These are phyloP conservation scores for Serendipita sp. DNA, from an alignment of 768 basidiomycete genomes.

Conservation along the genomic window DNA sequence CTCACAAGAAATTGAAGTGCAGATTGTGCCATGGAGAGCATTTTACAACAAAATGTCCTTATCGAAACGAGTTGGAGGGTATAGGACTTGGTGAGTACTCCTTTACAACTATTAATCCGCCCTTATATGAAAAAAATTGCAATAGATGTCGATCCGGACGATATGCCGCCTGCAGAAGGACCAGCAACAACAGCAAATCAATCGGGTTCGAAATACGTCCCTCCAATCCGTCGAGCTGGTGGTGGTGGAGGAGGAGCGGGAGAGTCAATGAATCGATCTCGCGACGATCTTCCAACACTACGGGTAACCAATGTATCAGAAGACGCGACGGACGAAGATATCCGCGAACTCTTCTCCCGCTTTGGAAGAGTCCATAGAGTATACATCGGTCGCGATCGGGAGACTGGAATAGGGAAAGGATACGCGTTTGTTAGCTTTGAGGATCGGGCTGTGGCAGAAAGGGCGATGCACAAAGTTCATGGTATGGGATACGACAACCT, in stretches of 20 bases:
- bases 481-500: conserved; percentile 88
- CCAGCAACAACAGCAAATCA: conserved; percentile 24
- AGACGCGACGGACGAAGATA: conserved; percentile 87
- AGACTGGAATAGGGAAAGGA: conserved; percentile 89
- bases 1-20: conserved; percentile 70
- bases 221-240: conserved; percentile 67
- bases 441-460: conserved; percentile 57
- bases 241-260: conserved; percentile 21
- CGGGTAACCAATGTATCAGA: conserved; percentile 94
- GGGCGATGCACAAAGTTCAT: conserved; percentile 81
- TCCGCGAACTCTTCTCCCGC: conserved; percentile 74
- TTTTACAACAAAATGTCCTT: conserved; percentile 96
- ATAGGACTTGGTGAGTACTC: conserved; percentile 42
- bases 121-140: neutral
- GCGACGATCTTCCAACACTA: conserved; percentile 90
- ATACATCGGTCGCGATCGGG: conserved; percentile 86
- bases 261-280: conserved; percentile 56
- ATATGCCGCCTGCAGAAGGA: conserved; percentile 21
- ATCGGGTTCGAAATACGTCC: conserved; percentile 74
- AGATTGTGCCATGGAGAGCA: conserved; percentile 92
- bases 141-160: conserved; percentile 13
- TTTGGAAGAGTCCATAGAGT: conserved; percentile 82
- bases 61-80: conserved; percentile 65
- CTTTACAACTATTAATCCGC: neutral
- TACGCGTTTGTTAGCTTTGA: conserved; percentile 98